Conservation (phyloP, 129 eudicot genomes). For the Kitagawia praeruptora region DNA sequence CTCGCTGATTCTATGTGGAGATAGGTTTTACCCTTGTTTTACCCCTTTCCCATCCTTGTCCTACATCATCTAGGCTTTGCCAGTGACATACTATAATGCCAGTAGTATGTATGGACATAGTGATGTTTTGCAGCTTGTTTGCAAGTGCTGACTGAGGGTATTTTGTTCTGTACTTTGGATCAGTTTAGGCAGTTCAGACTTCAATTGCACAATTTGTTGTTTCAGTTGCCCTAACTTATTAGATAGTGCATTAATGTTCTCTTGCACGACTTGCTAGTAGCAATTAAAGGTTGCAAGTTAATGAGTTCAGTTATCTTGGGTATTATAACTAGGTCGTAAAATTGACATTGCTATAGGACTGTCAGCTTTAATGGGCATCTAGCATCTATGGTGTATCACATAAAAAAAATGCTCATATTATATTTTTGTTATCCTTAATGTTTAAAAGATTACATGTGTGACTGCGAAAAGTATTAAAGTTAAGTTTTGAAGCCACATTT, state of each 20-base stretch:
- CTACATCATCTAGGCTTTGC: background rate
- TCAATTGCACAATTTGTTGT: background rate
- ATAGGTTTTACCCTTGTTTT: no score
- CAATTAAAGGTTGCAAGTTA: background rate
- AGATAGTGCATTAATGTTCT: background rate
- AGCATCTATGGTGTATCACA: no score
- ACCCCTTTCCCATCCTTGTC: no score
- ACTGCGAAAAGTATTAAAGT: background rate
- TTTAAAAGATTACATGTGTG: no score
- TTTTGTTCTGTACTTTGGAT: background rate
- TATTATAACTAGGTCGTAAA: background rate
- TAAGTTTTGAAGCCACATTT: background rate
- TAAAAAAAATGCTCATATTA: no score
- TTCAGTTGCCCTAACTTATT: background rate
- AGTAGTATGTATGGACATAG: background rate
- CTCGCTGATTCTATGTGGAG: no score
- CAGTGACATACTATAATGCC: background rate
- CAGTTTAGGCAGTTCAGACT: background rate
- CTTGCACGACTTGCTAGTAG: background rate
- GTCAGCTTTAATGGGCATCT: background rate
- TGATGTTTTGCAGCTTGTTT: background rate
- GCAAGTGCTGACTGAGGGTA: background rate
- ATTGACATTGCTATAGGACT: background rate
- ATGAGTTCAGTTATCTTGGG: background rate
- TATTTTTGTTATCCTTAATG: no score